Evolutionary conservation across 1,284 basidiomycete species (phyloP).

Genomic region (Bondarzewia mesenterica): DNA sequence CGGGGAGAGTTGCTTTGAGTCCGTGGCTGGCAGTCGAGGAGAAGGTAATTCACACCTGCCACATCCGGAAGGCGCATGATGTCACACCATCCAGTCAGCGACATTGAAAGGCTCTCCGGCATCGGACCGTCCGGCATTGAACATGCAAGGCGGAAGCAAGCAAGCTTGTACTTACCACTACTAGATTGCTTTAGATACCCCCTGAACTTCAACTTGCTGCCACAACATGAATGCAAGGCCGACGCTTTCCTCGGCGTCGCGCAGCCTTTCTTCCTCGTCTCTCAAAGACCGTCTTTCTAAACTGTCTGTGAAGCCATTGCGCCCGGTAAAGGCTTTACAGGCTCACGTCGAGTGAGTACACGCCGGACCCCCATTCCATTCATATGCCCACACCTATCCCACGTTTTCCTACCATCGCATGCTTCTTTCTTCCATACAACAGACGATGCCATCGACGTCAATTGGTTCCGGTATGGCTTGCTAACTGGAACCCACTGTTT

Average conservation of each 20-base stretch:
- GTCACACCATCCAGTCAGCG: no score
- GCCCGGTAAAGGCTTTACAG: slow-evolving; percentile 52
- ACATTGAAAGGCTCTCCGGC: no score
- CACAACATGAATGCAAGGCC: slow-evolving; percentile 21
- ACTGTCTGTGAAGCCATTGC: slow-evolving; percentile 44
- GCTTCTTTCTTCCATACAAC: not conserved
- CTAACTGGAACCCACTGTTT: not conserved
- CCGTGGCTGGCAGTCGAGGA: not conserved
- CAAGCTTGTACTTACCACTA: not conserved
- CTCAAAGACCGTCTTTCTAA: slow-evolving; percentile 54
- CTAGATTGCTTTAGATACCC: not conserved
- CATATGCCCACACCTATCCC: not conserved
- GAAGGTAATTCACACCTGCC: not conserved
- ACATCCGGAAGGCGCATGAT: no score
- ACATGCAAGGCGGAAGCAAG: no score
- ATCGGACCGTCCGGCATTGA: no score
- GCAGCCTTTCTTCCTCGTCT: slow-evolving; percentile 25
- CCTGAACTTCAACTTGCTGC: no score
- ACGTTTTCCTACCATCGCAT: not conserved
- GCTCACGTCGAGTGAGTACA: slow-evolving; percentile 63
- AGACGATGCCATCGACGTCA: not conserved
- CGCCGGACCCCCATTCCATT: not conserved
- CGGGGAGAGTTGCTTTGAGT: not conserved
- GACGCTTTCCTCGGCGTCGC: slow-evolving; percentile 22
- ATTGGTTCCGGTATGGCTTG: not conserved